Base-by-base conservation (phyloP, 768 basidiomycete genomes). In the Leucosporidium scottii region DNA sequence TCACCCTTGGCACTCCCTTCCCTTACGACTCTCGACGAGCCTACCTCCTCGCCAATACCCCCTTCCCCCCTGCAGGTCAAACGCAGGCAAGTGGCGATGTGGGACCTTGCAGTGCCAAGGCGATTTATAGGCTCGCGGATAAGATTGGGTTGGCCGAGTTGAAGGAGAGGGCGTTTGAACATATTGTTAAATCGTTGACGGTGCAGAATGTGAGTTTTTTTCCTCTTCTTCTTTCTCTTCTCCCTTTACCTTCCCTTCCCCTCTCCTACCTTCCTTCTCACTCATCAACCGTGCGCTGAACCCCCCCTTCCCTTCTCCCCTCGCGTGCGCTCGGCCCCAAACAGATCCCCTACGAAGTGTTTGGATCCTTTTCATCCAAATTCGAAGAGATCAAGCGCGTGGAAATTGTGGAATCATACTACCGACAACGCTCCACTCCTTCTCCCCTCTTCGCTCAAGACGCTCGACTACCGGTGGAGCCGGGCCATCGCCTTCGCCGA, bases 311-410 rank as follows among this genome's bases (percentile, higher is more conserved):
- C n/a, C n/a, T n/a, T n/a, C n/a, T n/a, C n/a, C n/a, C n/a, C n/a
- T n/a, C n/a, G n/a, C n/a, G n/a, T 10, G 49, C 10, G 12, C 12
- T 30, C 25, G 34, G n/a, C n/a, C n/a, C n/a, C n/a, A 25, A 47
- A 25, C 63, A 71, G 70, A 76, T 79, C 31, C 78, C 80, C 2
- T 77, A 78, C 67, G 81, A 81, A 65, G 79, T 77, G 4, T 81
- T 81, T 64, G 76, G 76, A 8, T 73, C 76, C 3, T 81, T 81
- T 70, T 74, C 75, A 25, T 75, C 75, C 28, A 76, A 78, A 0
- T 81, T 78, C 68, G 79, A 80, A 50, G 78, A 80, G 61, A 75
- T 81, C 34, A 65, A 78, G 12, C 76, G 77, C 73, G 78, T 80
- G 56, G 67, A 77, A 51, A 58, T 75, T 18, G 34, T 4, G n/a